Base-by-base conservation (phyloP, 805 yeast genomes). In the Ogataea philodendri region DNA sequence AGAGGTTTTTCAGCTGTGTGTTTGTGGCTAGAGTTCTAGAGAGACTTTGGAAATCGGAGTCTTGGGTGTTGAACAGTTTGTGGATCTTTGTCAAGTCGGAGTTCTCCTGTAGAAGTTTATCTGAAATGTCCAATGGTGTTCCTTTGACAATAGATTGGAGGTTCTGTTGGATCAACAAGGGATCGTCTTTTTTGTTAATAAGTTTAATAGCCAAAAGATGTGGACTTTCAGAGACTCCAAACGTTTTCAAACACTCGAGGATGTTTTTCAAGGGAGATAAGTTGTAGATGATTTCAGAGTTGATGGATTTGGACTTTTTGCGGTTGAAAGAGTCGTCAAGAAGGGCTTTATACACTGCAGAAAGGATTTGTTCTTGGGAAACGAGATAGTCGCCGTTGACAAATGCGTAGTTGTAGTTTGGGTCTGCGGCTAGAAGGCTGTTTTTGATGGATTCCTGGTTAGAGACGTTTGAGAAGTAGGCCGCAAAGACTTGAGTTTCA, bases 231-330 rank as follows among this genome's bases (percentile, higher is more conserved):
- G 76, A 74, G 11, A 85, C 67, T 8, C 95, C 95, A 60, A 84
- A 83, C 48, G 73, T 67, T 44, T 70, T 74, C 44, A 85, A 65
- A 1, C 87, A 81, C 41, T 85, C 93, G 65, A 75, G 70, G 24
- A 81, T 79, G 52, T 82, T 84, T 47, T 77, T 79, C 6, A 76
- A 70, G 2, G 90, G 86, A 1, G 88, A 76, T 40, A 86, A 62
- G 39, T 78, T 74, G 51, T 80, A 74, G 15, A 84, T 72, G 24
- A 82, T 66, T 51, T 86, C 95, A 0, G 93, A 78, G 52, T 84
- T 83, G 20, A 85, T 48, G 1, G 78, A 70, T 46, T 72, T 77
- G 7, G 95, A 80, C 45, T 79, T 70, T 66, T 75, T 67, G 14
- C 59, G 66, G 9, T 66, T 73, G 22, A 66, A 63, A 1, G 54